Evolutionary conservation across 768 basidiomycete species (phyloP).

Genomic region (Cystofilobasidium bisporidii): DNA sequence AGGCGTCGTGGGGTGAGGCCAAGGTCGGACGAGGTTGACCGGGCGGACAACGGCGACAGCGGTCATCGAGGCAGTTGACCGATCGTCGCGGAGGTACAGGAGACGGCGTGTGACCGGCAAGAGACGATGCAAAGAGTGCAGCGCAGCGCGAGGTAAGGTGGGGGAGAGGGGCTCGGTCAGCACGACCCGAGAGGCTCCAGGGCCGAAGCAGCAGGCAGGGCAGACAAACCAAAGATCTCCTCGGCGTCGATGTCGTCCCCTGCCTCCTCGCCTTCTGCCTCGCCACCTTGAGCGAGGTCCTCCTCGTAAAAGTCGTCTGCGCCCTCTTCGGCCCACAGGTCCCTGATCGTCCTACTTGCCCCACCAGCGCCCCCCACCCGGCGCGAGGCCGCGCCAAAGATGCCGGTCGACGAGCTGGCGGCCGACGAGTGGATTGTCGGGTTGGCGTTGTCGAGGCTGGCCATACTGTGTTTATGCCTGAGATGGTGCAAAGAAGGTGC

Average conservation of each 20-base stretch:
- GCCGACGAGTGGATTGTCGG: constrained; percentile 60
- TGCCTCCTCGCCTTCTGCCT: constrained; percentile 1
- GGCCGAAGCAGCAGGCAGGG: neutral
- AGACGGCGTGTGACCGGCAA: too few relatives aligned
- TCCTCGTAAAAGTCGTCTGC: constrained; percentile 12
- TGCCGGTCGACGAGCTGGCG: constrained; percentile 16
- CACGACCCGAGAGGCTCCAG: neutral
- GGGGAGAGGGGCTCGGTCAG: neutral
- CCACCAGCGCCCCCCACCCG: constrained; percentile 38
- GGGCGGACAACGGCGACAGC: too few relatives aligned
- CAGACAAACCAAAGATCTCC: constrained; percentile 20
- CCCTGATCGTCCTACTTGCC: constrained; percentile 40
- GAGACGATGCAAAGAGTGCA: too few relatives aligned
- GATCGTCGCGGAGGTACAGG: too few relatives aligned
- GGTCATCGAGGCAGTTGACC: too few relatives aligned
- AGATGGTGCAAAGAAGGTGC: neutral
- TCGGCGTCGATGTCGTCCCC: constrained; percentile 26
- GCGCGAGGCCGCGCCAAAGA: constrained; percentile 11
- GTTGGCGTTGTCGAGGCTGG: constrained; percentile 62
- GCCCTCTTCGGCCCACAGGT: constrained; percentile 37
- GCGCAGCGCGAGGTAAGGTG: neutral
- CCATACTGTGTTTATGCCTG: neutral
- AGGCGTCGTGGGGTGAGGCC: too few relatives aligned
- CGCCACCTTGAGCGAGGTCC: constrained; percentile 1
- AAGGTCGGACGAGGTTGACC: too few relatives aligned